Base-by-base conservation (phyloP, 2,329 filamentous ascomycete genomes). In the Delphinella strobiligena region DNA sequence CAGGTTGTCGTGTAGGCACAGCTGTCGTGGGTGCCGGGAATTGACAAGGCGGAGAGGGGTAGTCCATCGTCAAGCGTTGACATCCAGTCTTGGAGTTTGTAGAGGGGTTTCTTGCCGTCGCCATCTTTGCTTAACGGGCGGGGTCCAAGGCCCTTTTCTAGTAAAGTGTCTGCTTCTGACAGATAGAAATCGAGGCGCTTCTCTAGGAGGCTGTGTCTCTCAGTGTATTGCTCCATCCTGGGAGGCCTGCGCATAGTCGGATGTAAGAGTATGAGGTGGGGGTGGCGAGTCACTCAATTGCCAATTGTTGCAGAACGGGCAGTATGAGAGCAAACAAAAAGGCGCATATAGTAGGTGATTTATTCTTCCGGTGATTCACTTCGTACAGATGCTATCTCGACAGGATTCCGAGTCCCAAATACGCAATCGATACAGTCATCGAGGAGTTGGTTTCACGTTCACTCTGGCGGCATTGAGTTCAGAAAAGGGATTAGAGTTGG, bases 1-100 rank as follows among this genome's bases (percentile, higher is more conserved):
- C 49, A 55, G 16, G 48, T 47, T n/a, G 45, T 48, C 5, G 54
- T 60, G 37, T 49, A 55, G 3, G 61, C 59, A 4, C 55, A 51
- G 36, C 52, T 56, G 41, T 60, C 56, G 41, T 60, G 57, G 2
- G 57, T 60, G 14, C 57, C 57, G 1, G 57, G 57, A 22, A 61
- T 54, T 3, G 55, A 53, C 3, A 60, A 44, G 10, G 47, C 45
- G 12, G 56, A 55, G 16, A 59, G 29, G 10, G 46, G 47, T 2
- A 42, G 44, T 7, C 47, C 35, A 36, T 52, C 51, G 29, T 49
- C 39, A 12, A 59, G 14, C 3, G 31, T 31, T 18, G 49, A 43
- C 54, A 56, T 56, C 54, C 54, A 56, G 29, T 45, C 37, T 32
- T 31, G 34, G 2, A 41, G 19, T 5, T 33, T 27, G 15, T 34